A percentile compares a stretch with the other conserved stretches of the same genome.
phyloP scores from a whole-genome alignment of 345 rosid genomes.

The Eucalyptus pumila region DNA sequence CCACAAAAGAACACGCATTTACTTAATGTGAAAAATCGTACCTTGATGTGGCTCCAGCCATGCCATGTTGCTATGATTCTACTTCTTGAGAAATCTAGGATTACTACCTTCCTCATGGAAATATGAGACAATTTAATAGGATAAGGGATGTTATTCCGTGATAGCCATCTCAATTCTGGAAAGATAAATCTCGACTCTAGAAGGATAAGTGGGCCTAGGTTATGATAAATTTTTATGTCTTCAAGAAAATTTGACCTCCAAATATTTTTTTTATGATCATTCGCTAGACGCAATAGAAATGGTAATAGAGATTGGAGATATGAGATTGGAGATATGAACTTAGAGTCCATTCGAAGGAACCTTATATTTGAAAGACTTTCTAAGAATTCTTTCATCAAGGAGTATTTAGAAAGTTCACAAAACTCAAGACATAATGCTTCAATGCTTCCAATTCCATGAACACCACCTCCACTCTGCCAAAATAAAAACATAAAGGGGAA shows the following conservation, averaged over 20 bases:
- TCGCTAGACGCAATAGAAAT: no score
- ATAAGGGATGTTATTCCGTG: background rate
- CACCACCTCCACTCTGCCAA: background rate
- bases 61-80: background rate
- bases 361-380: background rate
- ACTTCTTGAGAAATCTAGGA: background rate
- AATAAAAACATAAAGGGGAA: no score
- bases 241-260: background rate
- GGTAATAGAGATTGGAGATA: no score
- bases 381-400: background rate
- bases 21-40: background rate
- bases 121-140: accelerated
- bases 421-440: background rate
- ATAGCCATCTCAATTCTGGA: background rate
- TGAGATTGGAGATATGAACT: no score
- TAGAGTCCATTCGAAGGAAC: background rate
- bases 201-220: no score
- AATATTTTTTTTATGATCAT: no score
- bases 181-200: no score
- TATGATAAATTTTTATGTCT: no score
- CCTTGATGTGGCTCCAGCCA: background rate
- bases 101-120: background rate
- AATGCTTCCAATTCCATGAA: background rate
- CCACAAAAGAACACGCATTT: background rate
- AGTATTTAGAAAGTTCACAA: background rate